Evolutionary conservation across 495 filamentous ascomycete species (phyloP), one percentile per base, ranked within the genome.

Genomic region (Daldinia grandis): DNA sequence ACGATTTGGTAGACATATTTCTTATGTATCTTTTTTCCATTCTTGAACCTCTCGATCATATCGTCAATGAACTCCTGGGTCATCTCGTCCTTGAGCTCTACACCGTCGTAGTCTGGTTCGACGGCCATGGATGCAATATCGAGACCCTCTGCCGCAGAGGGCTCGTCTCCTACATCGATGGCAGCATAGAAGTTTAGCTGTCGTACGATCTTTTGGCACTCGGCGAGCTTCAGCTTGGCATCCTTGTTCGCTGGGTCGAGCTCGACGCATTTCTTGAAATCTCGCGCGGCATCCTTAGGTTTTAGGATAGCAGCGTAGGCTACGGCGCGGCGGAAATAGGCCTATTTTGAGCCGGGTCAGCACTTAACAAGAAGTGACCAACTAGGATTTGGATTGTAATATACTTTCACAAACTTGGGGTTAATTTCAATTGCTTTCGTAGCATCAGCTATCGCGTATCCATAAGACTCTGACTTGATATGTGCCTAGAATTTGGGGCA

Each of bases 1-100:
- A 98, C 83, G 71, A 99, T 99, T 78, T 97, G 93, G 84, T 94
- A 98, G 62, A 92, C 95, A 80, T 97, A 99, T 87, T 98, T 99
- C 84, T 87, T 89, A 80, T 94, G 93, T 62, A 99, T 85, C 78
- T 91, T 93, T 86, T 98, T 97, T 66, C 95, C 95, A 65, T 90
- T 88, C 87, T 97, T 97, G 85, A 99, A 99, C 37, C 95, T 84
- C 78, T 93, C 84, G 58, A 95, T 92, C 96, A 97, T 98, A 80
- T 98, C 94, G 66, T 94, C 90, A 69, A 99, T 91, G 72, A 99
- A 99, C 76, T 97, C 94, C 73, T 92, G 87, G 7, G 95, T 97
- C 93, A 99, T 99, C 77, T 93, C 87, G 0, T 90, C 83, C 28
- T 85, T 93, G 51, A 99, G 81, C 47, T 81, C 83, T 42, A 89